phyloP scores from a whole-genome alignment of 1,284 basidiomycete species.

The Cutaneotrichosporon cutaneum region DNA sequence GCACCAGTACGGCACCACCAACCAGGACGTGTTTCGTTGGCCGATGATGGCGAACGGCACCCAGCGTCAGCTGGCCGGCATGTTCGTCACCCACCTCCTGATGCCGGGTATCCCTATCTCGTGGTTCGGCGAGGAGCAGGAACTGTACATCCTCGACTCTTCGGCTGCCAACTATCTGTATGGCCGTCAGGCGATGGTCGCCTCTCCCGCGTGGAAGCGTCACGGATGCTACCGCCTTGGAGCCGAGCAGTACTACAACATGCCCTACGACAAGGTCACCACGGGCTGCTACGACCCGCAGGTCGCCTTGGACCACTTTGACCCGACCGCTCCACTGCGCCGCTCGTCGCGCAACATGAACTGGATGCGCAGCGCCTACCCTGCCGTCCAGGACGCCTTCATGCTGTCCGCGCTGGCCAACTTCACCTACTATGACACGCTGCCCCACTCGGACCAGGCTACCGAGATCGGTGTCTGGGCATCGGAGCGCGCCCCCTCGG shows the following conservation, averaged over 20 bases:
- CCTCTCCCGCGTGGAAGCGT: constrained; percentile 79
- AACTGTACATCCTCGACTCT: constrained; percentile 76
- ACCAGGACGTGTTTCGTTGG: constrained; percentile 92
- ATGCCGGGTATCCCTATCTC: constrained; percentile 84
- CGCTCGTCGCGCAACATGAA: constrained; percentile 72
- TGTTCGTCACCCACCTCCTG: constrained; percentile 72
- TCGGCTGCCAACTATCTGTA: constrained; percentile 77
- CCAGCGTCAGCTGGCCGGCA: constrained; percentile 67
- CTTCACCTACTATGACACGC: constrained; percentile 72
- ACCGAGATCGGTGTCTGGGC: constrained; percentile 88
- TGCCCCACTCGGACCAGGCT: constrained; percentile 77
- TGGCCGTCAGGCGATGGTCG: constrained; percentile 86
- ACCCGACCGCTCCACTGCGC: constrained; percentile 75
- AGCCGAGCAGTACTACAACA: constrained; percentile 84
- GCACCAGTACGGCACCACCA: constrained; percentile 84
- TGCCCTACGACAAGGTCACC: constrained; percentile 72
- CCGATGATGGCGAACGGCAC: constrained; percentile 79
- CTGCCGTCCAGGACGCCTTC: constrained; percentile 77
- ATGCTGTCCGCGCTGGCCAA: constrained; percentile 73
- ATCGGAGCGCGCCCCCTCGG: constrained; percentile 62
- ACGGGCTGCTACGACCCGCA: constrained; percentile 80
- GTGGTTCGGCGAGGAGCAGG: constrained; percentile 87
- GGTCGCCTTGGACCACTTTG: constrained; percentile 89
- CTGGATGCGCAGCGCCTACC: constrained; percentile 66
- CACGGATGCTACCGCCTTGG: constrained; percentile 88